Evolutionary conservation across 2,329 filamentous ascomycete genomes (phyloP), one percentile per base, ranked within the genome.

Genomic region (Nemania diffusa): DNA sequence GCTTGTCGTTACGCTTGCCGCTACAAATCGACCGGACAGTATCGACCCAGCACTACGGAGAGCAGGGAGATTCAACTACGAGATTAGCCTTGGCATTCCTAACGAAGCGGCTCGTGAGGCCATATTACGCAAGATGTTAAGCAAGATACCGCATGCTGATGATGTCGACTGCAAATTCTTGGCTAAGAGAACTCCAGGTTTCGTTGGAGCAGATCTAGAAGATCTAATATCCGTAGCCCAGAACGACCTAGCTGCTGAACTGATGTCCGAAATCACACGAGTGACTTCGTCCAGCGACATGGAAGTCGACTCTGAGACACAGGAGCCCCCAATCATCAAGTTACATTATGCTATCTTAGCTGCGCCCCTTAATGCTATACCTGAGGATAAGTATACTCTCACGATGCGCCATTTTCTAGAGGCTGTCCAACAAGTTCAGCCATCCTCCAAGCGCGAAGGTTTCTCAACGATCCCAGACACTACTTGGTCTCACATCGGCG

Each of bases 391-490:
- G 29, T 72, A 75, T 59, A 61, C 72, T 60, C 72, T 83, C 60
- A 77, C 77, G 6, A 91, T 82, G 79, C 83, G 78, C 81, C 82
- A 97, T 70, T 96, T 98, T 78, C 82, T 91, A 26, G 83, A 84
- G 1, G 94, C 94, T 2, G 85, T 97, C 2, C 88, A 91, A 9
- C 87, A 88, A 65, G 88, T 97, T 69, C 87, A 93, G 77, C 89
- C 94, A 27, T 95, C 93, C 1, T 92, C 92, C 5, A 94, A 95
- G 78, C 90, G 94, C 57, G 95, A 99, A 81, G 96, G 96, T 53
- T 99, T 99, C 79, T 94, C 93, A 13, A 96, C 93, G 0, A 93
- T 98, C 51, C 96, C 96, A 7, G 91, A 94, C 77, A 95, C 96
- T 5, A 97, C 93, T 0, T 99, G 96, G 93, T 85, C 89, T 52